A percentile compares a stretch with the other conserved stretches of the same genome.
phyloP scores from a whole-genome alignment of 495 filamentous ascomycete species.

The Filosporella fistucella region DNA sequence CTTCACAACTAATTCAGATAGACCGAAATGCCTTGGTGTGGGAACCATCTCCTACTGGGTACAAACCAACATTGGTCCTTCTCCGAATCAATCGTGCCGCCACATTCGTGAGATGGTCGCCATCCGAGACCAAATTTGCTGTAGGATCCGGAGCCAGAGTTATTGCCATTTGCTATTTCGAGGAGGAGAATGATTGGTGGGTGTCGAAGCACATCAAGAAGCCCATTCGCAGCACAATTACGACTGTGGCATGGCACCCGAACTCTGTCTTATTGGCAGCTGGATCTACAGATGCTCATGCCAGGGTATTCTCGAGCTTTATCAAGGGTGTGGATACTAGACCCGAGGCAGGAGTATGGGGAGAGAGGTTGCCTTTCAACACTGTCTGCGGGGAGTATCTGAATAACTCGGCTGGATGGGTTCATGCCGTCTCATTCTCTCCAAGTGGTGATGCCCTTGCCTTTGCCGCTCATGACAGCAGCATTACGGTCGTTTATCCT shows the following conservation, averaged over 20 bases:
- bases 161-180: constrained; percentile 98
- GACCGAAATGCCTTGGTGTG: constrained; percentile 98
- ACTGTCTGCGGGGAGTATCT: constrained; percentile 95
- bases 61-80: constrained; percentile 95
- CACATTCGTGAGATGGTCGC: constrained; percentile 96
- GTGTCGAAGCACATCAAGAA: constrained; percentile 99
- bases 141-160: constrained; percentile 93
- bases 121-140: constrained; percentile 93
- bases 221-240: constrained; percentile 93
- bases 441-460: constrained; percentile 88
- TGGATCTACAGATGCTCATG: constrained; percentile 95
- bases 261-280: constrained; percentile 93
- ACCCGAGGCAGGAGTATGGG: constrained; percentile 88
- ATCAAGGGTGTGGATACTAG: constrained; percentile 90
- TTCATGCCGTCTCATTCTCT: constrained; percentile 86
- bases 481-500: constrained; percentile 93
- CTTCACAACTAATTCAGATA: constrained; percentile 35
- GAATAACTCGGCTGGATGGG: constrained; percentile 95
- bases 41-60: constrained; percentile 85
- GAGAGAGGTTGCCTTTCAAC: constrained; percentile 92
- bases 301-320: constrained; percentile 89
- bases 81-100: constrained; percentile 96
- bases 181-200: constrained; percentile 99
- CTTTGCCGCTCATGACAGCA: constrained; percentile 91
- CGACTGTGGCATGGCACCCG: constrained; percentile 90